These are phyloP conservation scores for Trichophyton equinum DNA, from an alignment of 2,329 filamentous ascomycete genomes.

Conservation along the genomic window DNA sequence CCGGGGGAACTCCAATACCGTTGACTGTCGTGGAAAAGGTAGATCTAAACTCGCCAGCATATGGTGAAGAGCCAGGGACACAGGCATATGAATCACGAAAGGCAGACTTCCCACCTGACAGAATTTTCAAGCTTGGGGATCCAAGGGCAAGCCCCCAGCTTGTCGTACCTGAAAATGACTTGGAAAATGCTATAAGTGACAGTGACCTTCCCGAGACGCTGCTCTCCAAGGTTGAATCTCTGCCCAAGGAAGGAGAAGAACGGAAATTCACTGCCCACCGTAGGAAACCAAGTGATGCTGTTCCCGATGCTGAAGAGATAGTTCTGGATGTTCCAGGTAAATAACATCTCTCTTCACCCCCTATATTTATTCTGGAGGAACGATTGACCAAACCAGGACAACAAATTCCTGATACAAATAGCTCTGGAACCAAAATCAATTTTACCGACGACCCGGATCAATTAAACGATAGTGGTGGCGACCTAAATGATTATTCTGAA, in stretches of 20 bases:
- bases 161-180: background rate
- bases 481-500: constrained; percentile 29
- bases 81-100: constrained; percentile 43
- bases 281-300: constrained; percentile 31
- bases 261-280: constrained; percentile 22
- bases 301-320: constrained; percentile 32
- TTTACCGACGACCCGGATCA: constrained; percentile 23
- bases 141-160: constrained; percentile 11
- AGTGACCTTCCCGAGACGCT: constrained; percentile 31
- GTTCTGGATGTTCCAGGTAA: constrained; percentile 45
- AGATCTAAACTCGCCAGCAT: constrained; percentile 42
- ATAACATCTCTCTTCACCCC: constrained; percentile 23
- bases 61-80: constrained; percentile 52
- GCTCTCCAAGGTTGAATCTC: constrained; percentile 33
- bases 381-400: constrained; percentile 52
- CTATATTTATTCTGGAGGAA: constrained; percentile 32
- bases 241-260: constrained; percentile 22
- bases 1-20: constrained; percentile 43
- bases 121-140: constrained; percentile 36
- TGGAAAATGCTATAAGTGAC: background rate
- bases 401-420: constrained; percentile 40
- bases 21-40: constrained; percentile 51
- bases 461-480: constrained; percentile 39
- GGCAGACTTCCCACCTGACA: constrained; percentile 48
- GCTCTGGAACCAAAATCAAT: constrained; percentile 32